Evolutionary conservation across 2,329 filamentous ascomycete genomes (phyloP), one percentile per base, ranked within the genome.

Genomic region (Beauveria bassiana): DNA sequence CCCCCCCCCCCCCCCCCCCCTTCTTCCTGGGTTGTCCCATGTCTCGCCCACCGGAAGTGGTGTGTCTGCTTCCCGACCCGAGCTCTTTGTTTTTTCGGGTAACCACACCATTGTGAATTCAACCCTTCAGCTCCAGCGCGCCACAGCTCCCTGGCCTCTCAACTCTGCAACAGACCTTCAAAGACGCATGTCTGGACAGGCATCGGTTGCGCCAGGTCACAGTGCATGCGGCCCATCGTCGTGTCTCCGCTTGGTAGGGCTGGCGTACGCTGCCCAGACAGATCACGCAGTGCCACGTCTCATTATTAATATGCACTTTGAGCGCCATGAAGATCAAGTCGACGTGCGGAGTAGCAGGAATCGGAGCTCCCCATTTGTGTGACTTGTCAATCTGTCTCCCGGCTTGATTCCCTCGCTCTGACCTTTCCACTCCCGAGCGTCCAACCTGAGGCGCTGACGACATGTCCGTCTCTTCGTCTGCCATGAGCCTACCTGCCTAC

Each of bases 201-300:
- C 7, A 22, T 31, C 42, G 40, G 26, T n/a, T 22, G 53, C 14
- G 14, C 38, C 52, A 55, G 16, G 53, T 24, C 53, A 18, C 42
- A 20, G 18, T 26, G 22, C 38, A 31, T 56, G 53, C 53, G 40
- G 42, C 53, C 53, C 42, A 56, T 56, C 53, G 40, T 20, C 42
- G 22, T 43, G 53, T 56, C 42, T 46, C 53, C 24, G 42, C 53
- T 56, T 18, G 53, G 40, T 56, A 56, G 53, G 53, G 53, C 53
- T 56, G 53, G 34, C 31, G 31, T 12, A 34, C 31, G 31, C 34
- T 14, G 53, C 53, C 50, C 24, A 56, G 28, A 46, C 53, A 34
- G 53, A 56, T 56, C 40, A 38, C 18, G 34, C 18, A 38, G 26
- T 46, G 53, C 24, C 40, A 56, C 53, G 53, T 56, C 24, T n/a